These are phyloP conservation scores for Trypanosoma lewisi DNA, from an alignment of 208 protist genomes.

Conservation along the genomic window DNA sequence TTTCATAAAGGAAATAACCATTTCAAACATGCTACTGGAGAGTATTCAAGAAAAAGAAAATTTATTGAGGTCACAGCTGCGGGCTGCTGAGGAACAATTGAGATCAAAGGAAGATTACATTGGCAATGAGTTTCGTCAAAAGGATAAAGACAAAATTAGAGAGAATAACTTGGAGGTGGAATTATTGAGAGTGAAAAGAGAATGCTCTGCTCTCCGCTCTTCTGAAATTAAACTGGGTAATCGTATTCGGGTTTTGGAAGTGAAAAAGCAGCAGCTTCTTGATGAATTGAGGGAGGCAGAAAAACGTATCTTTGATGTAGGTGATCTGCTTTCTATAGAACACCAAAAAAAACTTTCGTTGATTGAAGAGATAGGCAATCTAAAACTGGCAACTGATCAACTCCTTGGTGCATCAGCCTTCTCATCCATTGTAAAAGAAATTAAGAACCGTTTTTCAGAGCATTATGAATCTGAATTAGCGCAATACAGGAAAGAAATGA, in stretches of 20 bases:
- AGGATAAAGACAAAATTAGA: background rate
- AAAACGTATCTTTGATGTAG: conserved; percentile 15
- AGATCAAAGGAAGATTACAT: background rate
- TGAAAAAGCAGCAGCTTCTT: conserved; percentile 27
- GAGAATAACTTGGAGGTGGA: background rate
- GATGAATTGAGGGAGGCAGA: conserved; percentile 21
- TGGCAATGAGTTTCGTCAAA: background rate
- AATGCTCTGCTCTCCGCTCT: conserved; percentile 5
- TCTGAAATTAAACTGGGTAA: conserved; percentile 7
- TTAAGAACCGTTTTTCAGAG: conserved; percentile 16
- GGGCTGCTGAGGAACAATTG: conserved; percentile 1
- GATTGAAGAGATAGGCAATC: conserved; percentile 11
- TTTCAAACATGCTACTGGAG: conserved; percentile 6
- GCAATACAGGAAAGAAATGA: conserved; percentile 23
- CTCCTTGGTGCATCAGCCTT: conserved; percentile 19
- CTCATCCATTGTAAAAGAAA: conserved; percentile 22
- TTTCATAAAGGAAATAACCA: background rate
- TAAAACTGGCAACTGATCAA: conserved; percentile 18
- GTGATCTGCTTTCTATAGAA: conserved; percentile 19
- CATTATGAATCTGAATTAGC: conserved; percentile 22
- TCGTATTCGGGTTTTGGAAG: conserved; percentile 20
- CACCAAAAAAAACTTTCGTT: conserved; percentile 13
- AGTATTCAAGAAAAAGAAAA: conserved; percentile 2
- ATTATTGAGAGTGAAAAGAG: conserved; percentile 2
- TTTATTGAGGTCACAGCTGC: conserved; percentile 6